Base-by-base conservation (phyloP, 192 early-diverging fungal genomes). In the Coemansia sp. region DNA sequence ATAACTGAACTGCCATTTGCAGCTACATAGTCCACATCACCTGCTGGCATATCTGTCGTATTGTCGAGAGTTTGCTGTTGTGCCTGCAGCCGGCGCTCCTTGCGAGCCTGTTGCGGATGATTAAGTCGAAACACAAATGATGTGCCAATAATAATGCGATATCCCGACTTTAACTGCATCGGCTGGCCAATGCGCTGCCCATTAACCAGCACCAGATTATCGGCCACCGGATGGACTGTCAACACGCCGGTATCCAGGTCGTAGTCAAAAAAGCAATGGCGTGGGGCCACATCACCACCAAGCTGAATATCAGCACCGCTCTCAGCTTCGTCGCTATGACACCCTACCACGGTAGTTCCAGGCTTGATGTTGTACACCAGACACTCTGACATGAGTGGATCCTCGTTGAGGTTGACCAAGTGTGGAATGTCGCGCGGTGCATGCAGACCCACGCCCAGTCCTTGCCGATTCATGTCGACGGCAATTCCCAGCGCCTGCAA, bases 351-450 rank as follows among this genome's bases (percentile, higher is more conserved):
- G 0, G 91, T 92, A 6, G 62, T 75, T 1, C 94, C 94, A 1
- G 85, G 83, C 48, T 89, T 89, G 55, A 96, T 80, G 52, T 89
- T 89, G 76, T 94, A 94, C n/a, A 96, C 85, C 3, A 96, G 80
- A 59, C 92, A 94, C 65, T 96, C 93, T 16, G 89, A 89, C 88
- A 92, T 89, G 14, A 90, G 82, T 52, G 93, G 90, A 67, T 96
- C 91, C 67, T 94, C 93, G 66, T 90, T 93, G 20, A 93, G 85
- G 62, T 94, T 96, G 59, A 96, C 86, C 50, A 96, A 75, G 72
- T 96, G 92, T 24, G 94, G 92, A 35, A 87, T 83, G 32, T 85
- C 86, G 53, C 88, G 87, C 5, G 94, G 92, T 10, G 88, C 86
- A 61, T 86, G 85, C 4, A 94, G 78, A 12, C 92, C 93, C 11